Evolutionary conservation across 495 filamentous ascomycete species (phyloP), one percentile per base, ranked within the genome.

Genomic region (Aspergillus carlsbadensis): DNA sequence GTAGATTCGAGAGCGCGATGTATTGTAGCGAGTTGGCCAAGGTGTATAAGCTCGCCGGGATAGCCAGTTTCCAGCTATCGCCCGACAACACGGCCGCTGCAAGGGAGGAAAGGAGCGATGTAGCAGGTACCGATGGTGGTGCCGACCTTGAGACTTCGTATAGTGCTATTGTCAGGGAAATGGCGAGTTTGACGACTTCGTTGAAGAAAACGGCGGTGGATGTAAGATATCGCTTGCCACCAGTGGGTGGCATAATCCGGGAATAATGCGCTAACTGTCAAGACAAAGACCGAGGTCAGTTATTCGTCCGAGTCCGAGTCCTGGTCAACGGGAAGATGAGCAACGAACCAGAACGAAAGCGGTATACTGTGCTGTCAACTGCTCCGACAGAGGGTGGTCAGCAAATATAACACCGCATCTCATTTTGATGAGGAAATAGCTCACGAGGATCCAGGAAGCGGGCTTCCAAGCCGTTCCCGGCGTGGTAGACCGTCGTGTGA

Each of bases 31-130:
- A 88, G 66, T 96, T 97, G 64, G 96, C 89, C 22, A 96, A 60
- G 0, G 94, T 96, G 65, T 96, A 97, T 2, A 98, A 78, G 39
- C 84, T 80, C 7, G 92, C 94, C 0, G 94, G 93, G 35, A 98
- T 87, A 5, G 90, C 91, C 59, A 98, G 67, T 70, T 97, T 97
- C 94, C 94, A 98, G 63, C 90, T 90, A 61, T 98, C 94, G n/a
- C 88, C 86, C 3, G 88, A 87, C 66, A 97, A 96, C 0, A 96
- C 86, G 13, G 87, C 83, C 43, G 78, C 82, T 61, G 82, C 86
- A n/a, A 98, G 83, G 58, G 89, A 85, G 58, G 83, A 83, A 70
- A 96, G 86, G 20, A 96, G 80, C 20, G 88, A 85, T 3, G 89
- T 88, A 22, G 87, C 86, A 8, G 93, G 87, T 45, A 90, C 87